Conservation (phyloP, 148 eudicot species). For the Vaccinium corymbosum region DNA sequence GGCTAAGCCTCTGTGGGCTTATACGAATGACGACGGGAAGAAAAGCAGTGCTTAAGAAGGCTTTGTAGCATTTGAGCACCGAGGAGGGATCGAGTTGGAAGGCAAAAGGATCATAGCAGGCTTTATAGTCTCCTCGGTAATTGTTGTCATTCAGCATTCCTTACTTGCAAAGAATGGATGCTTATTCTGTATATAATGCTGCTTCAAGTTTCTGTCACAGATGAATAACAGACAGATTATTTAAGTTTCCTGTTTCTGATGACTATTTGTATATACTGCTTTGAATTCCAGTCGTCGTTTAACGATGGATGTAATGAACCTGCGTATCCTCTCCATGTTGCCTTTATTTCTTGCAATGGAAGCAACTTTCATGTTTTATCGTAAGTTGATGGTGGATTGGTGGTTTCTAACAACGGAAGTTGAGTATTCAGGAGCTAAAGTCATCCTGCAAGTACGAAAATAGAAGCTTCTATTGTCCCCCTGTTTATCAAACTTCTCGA, state of each 20-base stretch:
- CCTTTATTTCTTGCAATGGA: not conserved
- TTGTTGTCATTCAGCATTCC: not conserved
- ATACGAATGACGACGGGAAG: not conserved
- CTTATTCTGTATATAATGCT: not conserved
- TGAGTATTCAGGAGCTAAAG: no score
- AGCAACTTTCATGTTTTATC: not conserved
- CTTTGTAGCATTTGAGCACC: conserved; percentile 10
- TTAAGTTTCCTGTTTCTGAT: not conserved
- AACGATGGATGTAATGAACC: not conserved
- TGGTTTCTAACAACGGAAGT: not conserved
- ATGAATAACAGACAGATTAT: conserved; percentile 1
- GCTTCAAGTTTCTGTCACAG: not conserved
- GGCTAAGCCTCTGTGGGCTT: conserved; percentile 16
- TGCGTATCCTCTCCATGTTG: not conserved
- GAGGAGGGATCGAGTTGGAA: not conserved
- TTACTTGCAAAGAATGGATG: not conserved
- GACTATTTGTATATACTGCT: conserved; percentile 1
- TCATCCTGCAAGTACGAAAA: no score
- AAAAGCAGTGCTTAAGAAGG: conserved; percentile 1
- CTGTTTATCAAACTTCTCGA: no score
- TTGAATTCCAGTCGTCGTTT: not conserved
- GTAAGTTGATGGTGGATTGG: not conserved
- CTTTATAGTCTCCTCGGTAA: not conserved
- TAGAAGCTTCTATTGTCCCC: no score
- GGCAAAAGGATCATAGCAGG: not conserved